phyloP scores from a whole-genome alignment of 805 yeast genomes.

The Dipodascopsis uninucleata region DNA sequence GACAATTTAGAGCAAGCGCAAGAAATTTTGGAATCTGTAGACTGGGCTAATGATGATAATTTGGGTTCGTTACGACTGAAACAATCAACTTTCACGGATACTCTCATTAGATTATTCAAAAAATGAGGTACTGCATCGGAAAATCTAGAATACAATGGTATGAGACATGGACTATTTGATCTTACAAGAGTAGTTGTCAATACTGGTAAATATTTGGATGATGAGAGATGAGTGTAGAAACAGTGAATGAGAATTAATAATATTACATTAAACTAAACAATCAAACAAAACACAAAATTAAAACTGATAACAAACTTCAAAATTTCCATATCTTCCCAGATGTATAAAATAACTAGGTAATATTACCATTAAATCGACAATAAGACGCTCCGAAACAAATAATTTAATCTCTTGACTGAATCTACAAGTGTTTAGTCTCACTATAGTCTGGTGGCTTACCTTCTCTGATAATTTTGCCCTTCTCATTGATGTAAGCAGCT shows the following conservation, averaged over 20 bases:
- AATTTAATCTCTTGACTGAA: too few relatives aligned
- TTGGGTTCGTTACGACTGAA: too few relatives aligned
- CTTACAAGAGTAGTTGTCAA: not conserved
- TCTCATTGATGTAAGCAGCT: slow-evolving; percentile 54
- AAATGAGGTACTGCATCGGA: not conserved
- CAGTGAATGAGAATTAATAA: not conserved
- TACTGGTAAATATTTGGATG: not conserved
- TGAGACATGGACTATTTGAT: not conserved
- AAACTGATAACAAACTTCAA: not conserved
- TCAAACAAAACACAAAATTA: too few relatives aligned
- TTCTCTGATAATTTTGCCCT: slow-evolving; percentile 47
- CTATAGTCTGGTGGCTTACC: slow-evolving; percentile 50
- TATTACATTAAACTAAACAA: not conserved
- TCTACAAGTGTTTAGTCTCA: slow-evolving; percentile 14
- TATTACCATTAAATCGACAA: too few relatives aligned
- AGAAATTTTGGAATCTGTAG: slow-evolving; percentile 1
- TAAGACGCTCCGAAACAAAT: too few relatives aligned
- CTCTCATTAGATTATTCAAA: not conserved
- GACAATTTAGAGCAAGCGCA: slow-evolving; percentile 1
- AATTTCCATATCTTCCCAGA: not conserved
- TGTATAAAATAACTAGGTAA: not conserved
- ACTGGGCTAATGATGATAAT: slow-evolving; percentile 2
- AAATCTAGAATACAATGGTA: not conserved
- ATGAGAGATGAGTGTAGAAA: not conserved
- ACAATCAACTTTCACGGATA: too few relatives aligned